These are phyloP conservation scores for Gelatoporia subvermispora DNA, from an alignment of 768 basidiomycete genomes.

Conservation along the genomic window DNA sequence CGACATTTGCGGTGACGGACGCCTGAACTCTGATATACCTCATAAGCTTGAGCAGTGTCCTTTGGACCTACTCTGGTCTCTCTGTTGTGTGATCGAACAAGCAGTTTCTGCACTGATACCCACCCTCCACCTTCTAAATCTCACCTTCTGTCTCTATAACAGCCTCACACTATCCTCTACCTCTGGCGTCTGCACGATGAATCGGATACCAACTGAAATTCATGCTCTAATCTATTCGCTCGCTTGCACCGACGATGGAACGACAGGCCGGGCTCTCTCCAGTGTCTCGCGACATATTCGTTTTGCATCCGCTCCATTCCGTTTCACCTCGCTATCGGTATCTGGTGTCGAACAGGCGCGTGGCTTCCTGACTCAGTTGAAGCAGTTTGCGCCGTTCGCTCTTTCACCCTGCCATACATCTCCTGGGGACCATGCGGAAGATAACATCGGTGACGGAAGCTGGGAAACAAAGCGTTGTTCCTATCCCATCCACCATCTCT, in stretches of 20 bases:
- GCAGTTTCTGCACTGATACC: no score
- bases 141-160: no score
- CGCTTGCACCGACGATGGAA: constrained; percentile 13
- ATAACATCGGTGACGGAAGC: background rate
- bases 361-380: constrained; percentile 1
- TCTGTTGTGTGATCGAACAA: no score
- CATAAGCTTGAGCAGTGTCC: no score
- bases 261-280: constrained; percentile 9
- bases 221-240: constrained; percentile 11
- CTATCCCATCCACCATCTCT: constrained; percentile 10
- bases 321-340: constrained; percentile 11
- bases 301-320: constrained; percentile 10
- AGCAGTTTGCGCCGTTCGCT: constrained; percentile 1
- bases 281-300: constrained; percentile 13
- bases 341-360: constrained; percentile 4
- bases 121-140: no score
- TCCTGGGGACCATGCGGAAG: no score
- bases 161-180: no score
- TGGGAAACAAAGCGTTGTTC: background rate
- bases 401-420: background rate
- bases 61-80: no score
- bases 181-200: background rate
- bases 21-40: no score
- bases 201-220: constrained; percentile 4
- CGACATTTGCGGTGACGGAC: no score